Conservation (phyloP, 148 eudicot species). For the Cornus kousa region DNA sequence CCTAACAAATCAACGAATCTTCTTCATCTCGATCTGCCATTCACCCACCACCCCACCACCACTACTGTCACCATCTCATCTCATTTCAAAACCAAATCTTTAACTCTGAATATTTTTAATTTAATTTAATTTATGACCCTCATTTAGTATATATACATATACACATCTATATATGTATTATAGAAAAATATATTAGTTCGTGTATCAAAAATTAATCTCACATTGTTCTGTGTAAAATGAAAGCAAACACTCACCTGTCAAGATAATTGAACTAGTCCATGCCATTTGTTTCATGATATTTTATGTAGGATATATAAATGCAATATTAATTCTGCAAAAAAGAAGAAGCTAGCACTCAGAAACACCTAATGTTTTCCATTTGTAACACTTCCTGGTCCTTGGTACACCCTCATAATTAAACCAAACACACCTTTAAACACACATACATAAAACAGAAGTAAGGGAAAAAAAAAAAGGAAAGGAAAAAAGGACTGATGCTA, state of each 20-base stretch:
- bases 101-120: neutral
- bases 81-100: neutral
- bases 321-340: neutral
- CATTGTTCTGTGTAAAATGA: neutral
- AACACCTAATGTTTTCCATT: neutral
- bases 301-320: neutral
- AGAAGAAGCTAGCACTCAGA: neutral
- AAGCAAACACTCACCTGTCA: no score
- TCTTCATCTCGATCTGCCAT: neutral
- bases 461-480: neutral
- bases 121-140: no score
- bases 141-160: no score
- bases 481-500: neutral
- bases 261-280: neutral
- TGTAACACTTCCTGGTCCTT: neutral
- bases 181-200: no score
- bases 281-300: neutral
- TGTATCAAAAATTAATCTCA: neutral
- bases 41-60: neutral
- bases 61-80: neutral
- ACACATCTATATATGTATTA: no score
- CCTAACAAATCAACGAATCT: conserved; percentile 13
- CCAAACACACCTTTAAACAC: conserved; percentile 18
- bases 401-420: conserved; percentile 2
- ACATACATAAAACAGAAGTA: neutral